Base-by-base conservation (phyloP, 2,329 filamentous ascomycete genomes). In the Trichoderma sp. region DNA sequence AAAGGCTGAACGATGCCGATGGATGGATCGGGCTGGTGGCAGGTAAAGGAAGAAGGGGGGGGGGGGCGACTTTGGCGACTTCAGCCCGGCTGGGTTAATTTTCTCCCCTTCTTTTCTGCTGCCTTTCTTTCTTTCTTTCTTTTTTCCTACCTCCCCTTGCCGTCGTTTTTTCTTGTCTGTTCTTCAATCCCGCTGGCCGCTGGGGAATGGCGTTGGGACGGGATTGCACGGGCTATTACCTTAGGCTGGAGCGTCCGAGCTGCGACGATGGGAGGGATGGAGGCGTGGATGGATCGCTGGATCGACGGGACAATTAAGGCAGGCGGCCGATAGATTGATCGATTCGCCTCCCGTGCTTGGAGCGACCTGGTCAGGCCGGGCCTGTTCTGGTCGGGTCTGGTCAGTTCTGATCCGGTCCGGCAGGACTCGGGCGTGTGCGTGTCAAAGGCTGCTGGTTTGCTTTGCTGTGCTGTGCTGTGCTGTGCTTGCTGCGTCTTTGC, bases 1-100 rank as follows among this genome's bases (percentile, higher is more conserved):
- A 57, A 44, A 30, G 41, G 19, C 21, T 52, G 58, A 61, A 39
- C 44, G 48, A n/a, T 52, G 58, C 51, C 48, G 58, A 61, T 51
- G 58, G 19, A 43, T 28, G 56, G 19, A 52, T 26, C 26, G 44
- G 58, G 30, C 47, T 39, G 34, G 34, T 39, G 30, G 30, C 30
- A 34, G 30, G 30, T 34, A 34, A 34, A 7, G 5, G 5, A 5
- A 5, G 5, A 30, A 5, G 28, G 28, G 30, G 30, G 30, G 47
- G 58, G 58, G 39, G 58, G 3, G 28, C 28, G 28, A 28, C 28
- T 28, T 28, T 28, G 30, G 45, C 14, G 24, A 39, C n/a, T 62
- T 58, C 48, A 62, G 58, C 58, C 58, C 58, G 43, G 58, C 34
- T 43, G 39, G 30, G 48, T 5, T 14, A n/a, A 19, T 45, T n/a